Percentiles rank a stretch among this genome's conserved stretches.
Evolutionary conservation across 495 filamentous ascomycete genomes (phyloP).

Genomic region (Neurospora sp.): DNA sequence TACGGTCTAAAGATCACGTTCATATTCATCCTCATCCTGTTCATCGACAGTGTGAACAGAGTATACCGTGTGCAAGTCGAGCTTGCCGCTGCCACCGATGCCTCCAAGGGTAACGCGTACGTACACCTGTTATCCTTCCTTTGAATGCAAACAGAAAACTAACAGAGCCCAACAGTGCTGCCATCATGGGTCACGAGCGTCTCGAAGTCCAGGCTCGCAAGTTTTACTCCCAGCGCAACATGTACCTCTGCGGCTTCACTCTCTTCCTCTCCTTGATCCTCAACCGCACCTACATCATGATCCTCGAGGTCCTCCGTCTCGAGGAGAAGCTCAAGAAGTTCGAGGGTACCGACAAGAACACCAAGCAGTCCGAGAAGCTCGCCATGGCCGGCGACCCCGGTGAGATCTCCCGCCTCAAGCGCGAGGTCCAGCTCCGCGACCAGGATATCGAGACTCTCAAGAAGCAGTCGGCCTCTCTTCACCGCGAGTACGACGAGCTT

Average conservation of each 20-base stretch:
- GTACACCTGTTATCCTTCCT: conserved; percentile 4
- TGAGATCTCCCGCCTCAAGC: conserved; percentile 50
- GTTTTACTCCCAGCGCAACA: conserved; percentile 99
- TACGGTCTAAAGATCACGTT: conserved; percentile 75
- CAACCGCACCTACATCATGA: conserved; percentile 98
- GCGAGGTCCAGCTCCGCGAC: conserved; percentile 62
- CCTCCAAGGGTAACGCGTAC: conserved; percentile 19
- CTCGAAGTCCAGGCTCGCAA: conserved; percentile 98
- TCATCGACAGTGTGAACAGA: conserved; percentile 97
- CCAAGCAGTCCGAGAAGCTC: conserved; percentile 65
- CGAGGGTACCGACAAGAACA: conserved; percentile 64
- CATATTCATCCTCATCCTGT: conserved; percentile 95
- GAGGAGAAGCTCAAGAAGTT: conserved; percentile 86
- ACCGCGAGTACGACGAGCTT: conserved; percentile 70
- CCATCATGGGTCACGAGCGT: conserved; percentile 78
- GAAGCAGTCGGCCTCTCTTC: conserved; percentile 72
- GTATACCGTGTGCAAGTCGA: conserved; percentile 95
- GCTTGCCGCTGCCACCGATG: conserved; percentile 49
- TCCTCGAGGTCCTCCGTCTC: conserved; percentile 84
- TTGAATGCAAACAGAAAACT: conserved; percentile 7
- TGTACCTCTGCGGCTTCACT: conserved; percentile 99
- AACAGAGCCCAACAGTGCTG: conserved; percentile 33
- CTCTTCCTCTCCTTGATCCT: conserved; percentile 98
- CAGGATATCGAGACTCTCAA: conserved; percentile 70
- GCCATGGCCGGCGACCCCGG: conserved; percentile 60